These are phyloP conservation scores for Candida michaelii DNA, from an alignment of 805 yeast genomes.

Conservation along the genomic window DNA sequence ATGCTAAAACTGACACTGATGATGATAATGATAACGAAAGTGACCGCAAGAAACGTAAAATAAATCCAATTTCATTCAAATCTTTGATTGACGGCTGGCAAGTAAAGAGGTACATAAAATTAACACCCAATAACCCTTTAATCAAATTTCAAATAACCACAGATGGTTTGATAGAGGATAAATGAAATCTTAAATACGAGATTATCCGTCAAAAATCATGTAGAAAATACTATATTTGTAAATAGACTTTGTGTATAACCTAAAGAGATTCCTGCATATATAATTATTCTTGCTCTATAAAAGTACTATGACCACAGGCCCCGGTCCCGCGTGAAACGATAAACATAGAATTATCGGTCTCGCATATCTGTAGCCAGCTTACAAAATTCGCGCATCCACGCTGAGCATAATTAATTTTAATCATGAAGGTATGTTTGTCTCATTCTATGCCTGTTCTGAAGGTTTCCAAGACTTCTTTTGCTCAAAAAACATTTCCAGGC, in stretches of 20 bases:
- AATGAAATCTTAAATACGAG: background rate
- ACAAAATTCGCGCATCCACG: constrained; percentile 3
- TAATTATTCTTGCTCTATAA: background rate
- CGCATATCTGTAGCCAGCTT: background rate
- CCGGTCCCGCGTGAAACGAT: too few species aligned
- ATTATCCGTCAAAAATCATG: too few species aligned
- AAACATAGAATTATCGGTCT: too few species aligned
- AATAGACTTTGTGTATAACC: too few species aligned
- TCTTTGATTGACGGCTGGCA: constrained; percentile 25
- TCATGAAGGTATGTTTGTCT: constrained; percentile 12
- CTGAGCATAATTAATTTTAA: constrained; percentile 4
- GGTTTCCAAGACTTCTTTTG: too few species aligned
- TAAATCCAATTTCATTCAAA: constrained; percentile 4
- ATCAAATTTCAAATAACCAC: constrained; percentile 1
- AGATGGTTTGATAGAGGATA: background rate
- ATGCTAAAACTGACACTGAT: background rate
- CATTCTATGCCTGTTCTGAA: background rate
- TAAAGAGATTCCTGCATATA: background rate
- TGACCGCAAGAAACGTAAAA: background rate
- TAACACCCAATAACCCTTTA: constrained; percentile 8
- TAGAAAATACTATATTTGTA: background rate
- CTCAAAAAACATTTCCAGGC: too few species aligned
- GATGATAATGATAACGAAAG: background rate
- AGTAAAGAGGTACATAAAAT: constrained; percentile 25
- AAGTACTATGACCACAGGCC: too few species aligned